phyloP scores from a whole-genome alignment of 2,329 filamentous ascomycete genomes.

The Chrysosporium keratinophilum region DNA sequence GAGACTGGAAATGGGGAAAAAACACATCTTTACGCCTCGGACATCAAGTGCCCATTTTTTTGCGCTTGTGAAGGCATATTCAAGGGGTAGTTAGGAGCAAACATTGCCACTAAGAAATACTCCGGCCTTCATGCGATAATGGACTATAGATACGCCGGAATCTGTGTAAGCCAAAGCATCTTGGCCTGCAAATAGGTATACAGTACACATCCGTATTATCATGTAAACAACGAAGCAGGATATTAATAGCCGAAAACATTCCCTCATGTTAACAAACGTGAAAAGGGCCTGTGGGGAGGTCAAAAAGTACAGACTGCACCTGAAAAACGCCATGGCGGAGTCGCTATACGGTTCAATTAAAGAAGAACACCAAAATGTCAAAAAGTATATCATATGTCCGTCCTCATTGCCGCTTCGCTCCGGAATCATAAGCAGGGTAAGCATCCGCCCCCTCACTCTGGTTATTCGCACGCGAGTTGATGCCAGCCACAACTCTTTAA shows the following conservation, averaged over 20 bases:
- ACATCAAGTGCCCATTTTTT: too few species aligned
- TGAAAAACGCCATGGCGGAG: neutral
- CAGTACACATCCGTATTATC: neutral
- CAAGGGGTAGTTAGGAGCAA: too few species aligned
- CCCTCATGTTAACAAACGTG: neutral
- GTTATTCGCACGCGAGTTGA: neutral
- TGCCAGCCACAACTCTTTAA: neutral
- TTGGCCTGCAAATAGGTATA: slow-evolving; percentile 2
- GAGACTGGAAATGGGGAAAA: too few species aligned
- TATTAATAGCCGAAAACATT: neutral
- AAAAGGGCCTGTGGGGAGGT: neutral
- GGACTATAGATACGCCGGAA: neutral
- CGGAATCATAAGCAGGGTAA: too few species aligned
- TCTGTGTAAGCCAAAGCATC: neutral
- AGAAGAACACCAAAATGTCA: neutral
- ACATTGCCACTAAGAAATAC: too few species aligned
- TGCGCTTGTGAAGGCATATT: too few species aligned
- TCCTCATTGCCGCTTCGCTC: too few species aligned
- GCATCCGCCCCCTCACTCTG: neutral
- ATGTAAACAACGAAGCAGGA: neutral
- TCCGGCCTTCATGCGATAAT: neutral
- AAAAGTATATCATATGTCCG: neutral
- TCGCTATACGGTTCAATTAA: neutral
- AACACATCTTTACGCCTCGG: too few species aligned
- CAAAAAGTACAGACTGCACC: neutral